phyloP scores from a whole-genome alignment of 1,139 yeast genomes.

The Geotrichum reessii region DNA sequence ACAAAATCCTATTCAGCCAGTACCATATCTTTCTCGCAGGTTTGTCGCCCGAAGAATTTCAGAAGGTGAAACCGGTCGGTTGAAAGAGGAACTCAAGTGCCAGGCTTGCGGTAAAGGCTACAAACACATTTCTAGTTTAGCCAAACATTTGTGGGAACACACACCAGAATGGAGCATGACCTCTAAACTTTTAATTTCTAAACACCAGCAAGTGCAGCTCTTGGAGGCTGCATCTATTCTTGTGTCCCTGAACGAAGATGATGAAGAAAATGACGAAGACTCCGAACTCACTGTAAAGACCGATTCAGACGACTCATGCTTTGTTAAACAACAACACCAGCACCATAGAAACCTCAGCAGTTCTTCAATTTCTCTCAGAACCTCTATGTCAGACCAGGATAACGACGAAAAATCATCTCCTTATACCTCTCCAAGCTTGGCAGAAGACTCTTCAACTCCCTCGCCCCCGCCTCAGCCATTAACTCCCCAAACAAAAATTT shows the following conservation, averaged over 20 bases:
- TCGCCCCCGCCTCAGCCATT: conserved; percentile 18
- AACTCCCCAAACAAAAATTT: conserved; percentile 11
- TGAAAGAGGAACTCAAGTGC: conserved; percentile 77
- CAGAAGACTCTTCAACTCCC: conserved; percentile 17
- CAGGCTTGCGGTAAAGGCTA: conserved; percentile 90
- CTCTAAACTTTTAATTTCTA: conserved; percentile 70
- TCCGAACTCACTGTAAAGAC: conserved; percentile 1
- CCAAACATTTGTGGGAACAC: conserved; percentile 75
- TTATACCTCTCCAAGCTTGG: conserved; percentile 14
- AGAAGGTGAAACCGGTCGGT: conserved; percentile 79
- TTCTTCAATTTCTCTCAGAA: not conserved
- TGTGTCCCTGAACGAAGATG: conserved; percentile 69
- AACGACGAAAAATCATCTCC: conserved; percentile 5
- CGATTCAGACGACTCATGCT: not conserved
- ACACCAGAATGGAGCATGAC: conserved; percentile 92
- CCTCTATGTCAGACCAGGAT: conserved; percentile 5
- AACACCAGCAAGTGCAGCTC: conserved; percentile 85
- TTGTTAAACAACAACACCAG: conserved; percentile 8
- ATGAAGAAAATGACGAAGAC: conserved; percentile 26
- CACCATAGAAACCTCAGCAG: not conserved
- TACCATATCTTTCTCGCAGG: conserved; percentile 53
- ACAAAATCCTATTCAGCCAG: conserved; percentile 2
- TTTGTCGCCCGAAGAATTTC: conserved; percentile 77
- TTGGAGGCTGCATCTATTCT: conserved; percentile 83
- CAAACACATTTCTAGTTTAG: conserved; percentile 77